Evolutionary conservation across 2,329 filamentous ascomycete species (phyloP).

Genomic region (Incumbomyces lentus): DNA sequence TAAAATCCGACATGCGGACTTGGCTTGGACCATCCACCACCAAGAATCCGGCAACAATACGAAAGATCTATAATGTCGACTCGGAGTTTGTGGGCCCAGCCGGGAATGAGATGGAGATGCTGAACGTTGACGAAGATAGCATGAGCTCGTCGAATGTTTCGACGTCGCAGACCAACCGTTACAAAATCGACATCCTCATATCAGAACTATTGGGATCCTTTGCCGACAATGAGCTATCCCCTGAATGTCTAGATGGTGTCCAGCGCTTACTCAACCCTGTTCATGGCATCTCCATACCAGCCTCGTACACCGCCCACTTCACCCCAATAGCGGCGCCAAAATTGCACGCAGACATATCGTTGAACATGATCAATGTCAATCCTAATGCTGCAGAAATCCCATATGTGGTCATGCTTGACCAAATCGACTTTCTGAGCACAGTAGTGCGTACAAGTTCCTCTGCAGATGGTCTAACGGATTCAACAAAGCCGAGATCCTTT

Average conservation of each 20-base stretch:
- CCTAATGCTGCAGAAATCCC: conserved; percentile 74
- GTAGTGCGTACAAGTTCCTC: conserved; percentile 34
- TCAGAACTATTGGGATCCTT: conserved; percentile 93
- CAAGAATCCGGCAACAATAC: conserved; percentile 6
- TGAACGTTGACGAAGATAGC: conserved; percentile 17
- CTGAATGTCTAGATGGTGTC: conserved; percentile 91
- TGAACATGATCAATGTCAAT: conserved; percentile 48
- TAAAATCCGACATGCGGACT: conserved; percentile 93
- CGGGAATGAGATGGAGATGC: conserved; percentile 23
- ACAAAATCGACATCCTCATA: conserved; percentile 71
- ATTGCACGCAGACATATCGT: conserved; percentile 68
- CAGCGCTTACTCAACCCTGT: conserved; percentile 73
- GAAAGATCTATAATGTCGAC: conserved; percentile 16
- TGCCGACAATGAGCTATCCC: conserved; percentile 91
- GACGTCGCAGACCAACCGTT: conserved; percentile 19
- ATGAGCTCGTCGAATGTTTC: conserved; percentile 9
- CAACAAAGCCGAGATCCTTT: conserved; percentile 6
- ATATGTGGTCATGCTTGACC: conserved; percentile 87
- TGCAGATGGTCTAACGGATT: neutral
- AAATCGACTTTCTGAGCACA: conserved; percentile 75
- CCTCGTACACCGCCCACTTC: conserved; percentile 84
- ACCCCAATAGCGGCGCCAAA: conserved; percentile 85
- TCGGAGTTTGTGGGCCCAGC: conserved; percentile 26
- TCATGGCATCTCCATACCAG: conserved; percentile 85
- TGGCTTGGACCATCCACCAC: conserved; percentile 66